phyloP scores from a whole-genome alignment of 2,329 filamentous ascomycete genomes.

The Leptographium flavum region DNA sequence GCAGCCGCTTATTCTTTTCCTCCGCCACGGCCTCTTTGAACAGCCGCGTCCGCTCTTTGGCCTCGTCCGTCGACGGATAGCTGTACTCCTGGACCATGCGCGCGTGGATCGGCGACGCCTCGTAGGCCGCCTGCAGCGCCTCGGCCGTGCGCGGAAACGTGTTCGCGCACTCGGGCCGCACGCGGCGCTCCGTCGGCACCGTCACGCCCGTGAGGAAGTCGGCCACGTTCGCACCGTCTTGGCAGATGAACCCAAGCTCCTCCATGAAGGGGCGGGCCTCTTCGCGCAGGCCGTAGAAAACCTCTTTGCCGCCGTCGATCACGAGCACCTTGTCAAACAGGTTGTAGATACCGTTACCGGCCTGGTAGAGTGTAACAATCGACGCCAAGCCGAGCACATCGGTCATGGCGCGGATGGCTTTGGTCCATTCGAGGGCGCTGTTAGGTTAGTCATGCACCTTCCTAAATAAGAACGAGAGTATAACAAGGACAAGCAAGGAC shows the following conservation, averaged over 20 bases:
- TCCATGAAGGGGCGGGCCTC: slow-evolving; percentile 52
- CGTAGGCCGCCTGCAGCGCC: slow-evolving; percentile 44
- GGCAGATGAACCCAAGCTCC: slow-evolving; percentile 49
- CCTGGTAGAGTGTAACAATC: slow-evolving; percentile 51
- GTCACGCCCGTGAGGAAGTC: slow-evolving; percentile 70
- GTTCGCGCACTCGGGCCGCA: slow-evolving; percentile 50
- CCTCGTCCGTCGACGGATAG: slow-evolving; percentile 36
- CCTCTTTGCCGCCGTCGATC: slow-evolving; percentile 51
- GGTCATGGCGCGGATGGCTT: slow-evolving; percentile 50
- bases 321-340: slow-evolving; percentile 65
- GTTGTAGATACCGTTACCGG: slow-evolving; percentile 49
- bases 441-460: too few species aligned
- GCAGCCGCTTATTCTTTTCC: slow-evolving; percentile 11
- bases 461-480: too few species aligned
- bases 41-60: slow-evolving; percentile 31
- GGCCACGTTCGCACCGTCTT: slow-evolving; percentile 48
- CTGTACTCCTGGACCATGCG: slow-evolving; percentile 41
- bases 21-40: slow-evolving; percentile 41
- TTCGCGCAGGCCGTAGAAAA: slow-evolving; percentile 48
- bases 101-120: slow-evolving; percentile 35
- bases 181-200: slow-evolving; percentile 57
- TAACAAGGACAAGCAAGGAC: too few species aligned
- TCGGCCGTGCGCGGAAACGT: slow-evolving; percentile 47
- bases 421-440: slow-evolving; percentile 50
- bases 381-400: slow-evolving; percentile 48